These are phyloP conservation scores for Brettanomyces nanus DNA, from an alignment of 805 yeast genomes.

Conservation along the genomic window DNA sequence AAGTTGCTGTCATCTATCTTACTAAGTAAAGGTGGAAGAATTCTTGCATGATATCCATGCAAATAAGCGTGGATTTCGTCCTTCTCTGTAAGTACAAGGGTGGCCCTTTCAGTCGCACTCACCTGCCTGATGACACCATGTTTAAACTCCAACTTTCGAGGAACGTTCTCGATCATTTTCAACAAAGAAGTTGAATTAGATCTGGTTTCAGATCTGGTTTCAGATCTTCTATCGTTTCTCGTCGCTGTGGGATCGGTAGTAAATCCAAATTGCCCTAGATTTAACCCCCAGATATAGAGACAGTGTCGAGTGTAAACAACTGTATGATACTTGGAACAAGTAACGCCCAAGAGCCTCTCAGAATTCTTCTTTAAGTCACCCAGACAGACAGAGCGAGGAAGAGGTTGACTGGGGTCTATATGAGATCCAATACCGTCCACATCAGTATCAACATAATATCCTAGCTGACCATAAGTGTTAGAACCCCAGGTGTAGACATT, in stretches of 20 bases:
- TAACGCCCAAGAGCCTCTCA: constrained; percentile 32
- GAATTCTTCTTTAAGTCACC: background rate
- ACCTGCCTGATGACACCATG: constrained; percentile 47
- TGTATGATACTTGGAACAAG: constrained; percentile 64
- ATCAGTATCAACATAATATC: constrained; percentile 2
- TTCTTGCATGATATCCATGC: constrained; percentile 48
- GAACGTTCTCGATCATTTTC: constrained; percentile 32
- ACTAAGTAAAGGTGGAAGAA: constrained; percentile 26
- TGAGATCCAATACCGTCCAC: background rate
- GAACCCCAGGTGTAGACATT: constrained; percentile 76
- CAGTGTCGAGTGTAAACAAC: constrained; percentile 43
- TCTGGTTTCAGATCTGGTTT: background rate
- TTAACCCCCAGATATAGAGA: constrained; percentile 66
- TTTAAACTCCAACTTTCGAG: constrained; percentile 32
- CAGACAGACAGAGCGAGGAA: background rate
- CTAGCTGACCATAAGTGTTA: constrained; percentile 30
- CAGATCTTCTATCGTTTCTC: constrained; percentile 5
- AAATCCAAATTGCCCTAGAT: constrained; percentile 75
- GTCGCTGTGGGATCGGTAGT: constrained; percentile 12
- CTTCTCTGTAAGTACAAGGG: constrained; percentile 50
- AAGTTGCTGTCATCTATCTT: constrained; percentile 36
- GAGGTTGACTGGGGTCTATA: background rate
- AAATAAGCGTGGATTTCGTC: constrained; percentile 58
- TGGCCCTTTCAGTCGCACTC: constrained; percentile 58
- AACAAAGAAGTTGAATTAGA: constrained; percentile 11